Conservation (phyloP, 2,329 filamentous ascomycete genomes). For the Monosporascus ibericus region DNA sequence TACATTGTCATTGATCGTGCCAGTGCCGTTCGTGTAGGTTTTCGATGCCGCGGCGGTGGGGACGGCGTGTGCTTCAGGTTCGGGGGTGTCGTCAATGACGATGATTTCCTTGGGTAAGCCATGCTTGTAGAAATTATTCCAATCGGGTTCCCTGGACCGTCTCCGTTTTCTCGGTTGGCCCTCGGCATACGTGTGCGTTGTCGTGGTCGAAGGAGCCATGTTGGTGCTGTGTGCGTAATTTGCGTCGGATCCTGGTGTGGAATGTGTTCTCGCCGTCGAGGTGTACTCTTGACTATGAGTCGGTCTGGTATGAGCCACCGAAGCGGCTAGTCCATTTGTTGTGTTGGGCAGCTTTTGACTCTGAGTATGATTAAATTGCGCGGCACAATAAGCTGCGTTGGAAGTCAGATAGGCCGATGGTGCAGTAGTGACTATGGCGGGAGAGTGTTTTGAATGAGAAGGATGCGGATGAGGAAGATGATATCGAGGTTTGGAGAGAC, state of each 20-base stretch:
- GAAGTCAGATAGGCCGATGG: not conserved
- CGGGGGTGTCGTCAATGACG: slow-evolving; percentile 69
- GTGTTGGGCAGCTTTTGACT: not conserved
- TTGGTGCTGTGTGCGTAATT: slow-evolving; percentile 18
- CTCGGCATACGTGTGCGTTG: slow-evolving; percentile 19
- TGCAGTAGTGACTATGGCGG: not conserved
- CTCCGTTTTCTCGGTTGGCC: slow-evolving; percentile 43
- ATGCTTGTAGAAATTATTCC: slow-evolving; percentile 77
- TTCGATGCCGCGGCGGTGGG: slow-evolving; percentile 25
- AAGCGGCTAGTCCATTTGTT: slow-evolving; percentile 31
- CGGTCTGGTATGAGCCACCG: slow-evolving; percentile 25
- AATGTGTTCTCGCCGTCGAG: slow-evolving; percentile 20
- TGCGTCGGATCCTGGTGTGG: slow-evolving; percentile 26
- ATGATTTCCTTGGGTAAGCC: slow-evolving; percentile 80
- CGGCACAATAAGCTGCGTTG: not conserved
- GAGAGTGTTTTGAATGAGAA: slow-evolving; percentile 9
- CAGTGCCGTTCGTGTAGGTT: slow-evolving; percentile 29
- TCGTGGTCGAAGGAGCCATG: slow-evolving; percentile 31
- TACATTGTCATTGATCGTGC: slow-evolving; percentile 19
- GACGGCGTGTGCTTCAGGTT: slow-evolving; percentile 37
- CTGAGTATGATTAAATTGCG: not conserved
- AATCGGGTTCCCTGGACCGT: slow-evolving; percentile 63
- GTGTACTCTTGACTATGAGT: slow-evolving; percentile 7
- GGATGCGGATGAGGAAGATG: slow-evolving; percentile 12
- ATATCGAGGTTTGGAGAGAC: slow-evolving; percentile 15